Evolutionary conservation across 495 filamentous ascomycete species (phyloP), one percentile per base, ranked within the genome.

Genomic region (Schizothecium vesticola): DNA sequence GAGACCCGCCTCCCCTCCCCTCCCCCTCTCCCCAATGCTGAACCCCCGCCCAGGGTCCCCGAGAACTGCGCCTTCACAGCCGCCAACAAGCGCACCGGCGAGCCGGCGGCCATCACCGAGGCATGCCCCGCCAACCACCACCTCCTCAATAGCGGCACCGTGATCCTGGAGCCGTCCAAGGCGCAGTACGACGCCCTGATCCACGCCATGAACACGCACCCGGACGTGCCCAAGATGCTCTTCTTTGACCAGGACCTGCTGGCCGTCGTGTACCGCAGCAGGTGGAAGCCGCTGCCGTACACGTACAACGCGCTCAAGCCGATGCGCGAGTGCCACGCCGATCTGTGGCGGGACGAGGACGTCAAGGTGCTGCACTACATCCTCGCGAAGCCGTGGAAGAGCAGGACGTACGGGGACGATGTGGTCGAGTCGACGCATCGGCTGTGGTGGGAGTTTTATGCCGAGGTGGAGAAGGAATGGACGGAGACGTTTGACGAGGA

Each of bases 211-310:
- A 78, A 80, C 74, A 80, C 78, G 19, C 78, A 80, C 62, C 78
- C 78, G 8, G 77, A 77, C 63, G 78, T 80, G 22, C 77, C 78
- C 36, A 73, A 70, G 29, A 80, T 80, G 78, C 56, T 79, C 66
- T 80, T 80, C 75, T 79, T 76, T 65, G 78, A 80, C 69, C 78
- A 80, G 71, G 78, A 80, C 66, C 67, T 80, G 13, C 72, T 80
- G 10, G 77, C 74, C 22, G 78, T 80, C 67, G 72, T 79, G 21
- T 80, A 80, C 68, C 72, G 76, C 51, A 67, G 65, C 67, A 73
- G 69, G 59, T 80, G 78, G 78, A 80, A 76, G 72, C 76, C 78
- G 26, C 67, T 80, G 64, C 71, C 78, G 11, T 80, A 80, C 66
- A 22, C 65, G 22, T 80, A 79, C 67, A 80, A 80, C 64, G 78